These are phyloP conservation scores for Rhinocladiella similis DNA, from an alignment of 2,329 filamentous ascomycete species.

Conservation along the genomic window DNA sequence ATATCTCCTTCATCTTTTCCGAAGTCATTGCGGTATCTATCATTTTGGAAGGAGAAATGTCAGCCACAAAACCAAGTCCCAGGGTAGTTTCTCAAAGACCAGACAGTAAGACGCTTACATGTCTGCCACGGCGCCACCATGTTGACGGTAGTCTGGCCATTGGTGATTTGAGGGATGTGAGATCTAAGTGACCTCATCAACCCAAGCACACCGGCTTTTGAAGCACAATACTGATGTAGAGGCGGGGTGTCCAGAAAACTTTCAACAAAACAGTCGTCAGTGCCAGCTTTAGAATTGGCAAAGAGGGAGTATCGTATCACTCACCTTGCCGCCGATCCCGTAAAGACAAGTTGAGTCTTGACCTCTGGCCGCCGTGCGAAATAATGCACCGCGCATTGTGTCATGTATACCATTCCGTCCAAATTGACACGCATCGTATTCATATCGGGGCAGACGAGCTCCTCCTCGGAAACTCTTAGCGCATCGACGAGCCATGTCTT, in stretches of 20 bases:
- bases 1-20: slow-evolving; percentile 23
- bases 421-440: slow-evolving; percentile 30
- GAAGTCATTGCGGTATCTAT: too few relatives aligned
- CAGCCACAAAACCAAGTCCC: neutral
- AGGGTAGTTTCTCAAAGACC: neutral
- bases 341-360: slow-evolving; percentile 8
- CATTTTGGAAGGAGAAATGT: slow-evolving; percentile 12
- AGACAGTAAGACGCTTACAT: slow-evolving; percentile 5
- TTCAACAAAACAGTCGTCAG: too few relatives aligned
- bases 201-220: slow-evolving; percentile 32
- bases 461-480: neutral
- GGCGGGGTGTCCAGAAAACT: slow-evolving; percentile 9
- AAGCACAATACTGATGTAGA: slow-evolving; percentile 9
- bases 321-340: slow-evolving; percentile 6
- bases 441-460: slow-evolving; percentile 17
- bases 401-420: slow-evolving; percentile 24
- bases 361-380: slow-evolving; percentile 13
- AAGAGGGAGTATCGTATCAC: too few relatives aligned
- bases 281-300: too few relatives aligned
- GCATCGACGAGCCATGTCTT: slow-evolving; percentile 20
- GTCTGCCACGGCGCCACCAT: slow-evolving; percentile 26
- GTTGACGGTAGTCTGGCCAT: slow-evolving; percentile 18
- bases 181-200: slow-evolving; percentile 28
- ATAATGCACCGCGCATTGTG: slow-evolving; percentile 29
- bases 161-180: slow-evolving; percentile 5